Evolutionary conservation across 139 green algal species (phyloP).

Genomic region (Closterium sp.): DNA sequence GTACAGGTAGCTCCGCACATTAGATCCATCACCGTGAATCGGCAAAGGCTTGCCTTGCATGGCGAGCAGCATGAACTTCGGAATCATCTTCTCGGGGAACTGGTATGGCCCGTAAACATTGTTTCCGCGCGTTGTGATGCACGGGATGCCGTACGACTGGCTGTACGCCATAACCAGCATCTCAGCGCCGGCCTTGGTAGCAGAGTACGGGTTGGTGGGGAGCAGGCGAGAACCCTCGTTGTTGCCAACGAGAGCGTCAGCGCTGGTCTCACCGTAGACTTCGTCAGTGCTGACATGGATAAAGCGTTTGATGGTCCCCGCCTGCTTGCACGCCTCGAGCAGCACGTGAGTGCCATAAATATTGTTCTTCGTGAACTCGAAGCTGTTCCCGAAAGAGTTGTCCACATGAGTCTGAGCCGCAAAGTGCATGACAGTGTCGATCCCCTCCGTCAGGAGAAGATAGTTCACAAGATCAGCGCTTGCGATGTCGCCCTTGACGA

Average conservation of each 20-base stretch:
- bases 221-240: slow-evolving; percentile 80
- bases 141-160: slow-evolving; percentile 67
- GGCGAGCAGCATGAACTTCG: slow-evolving; percentile 62
- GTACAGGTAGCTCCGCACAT: slow-evolving; percentile 62
- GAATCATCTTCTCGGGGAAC: slow-evolving; percentile 71
- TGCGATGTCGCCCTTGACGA: slow-evolving; percentile 93
- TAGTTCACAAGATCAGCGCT: slow-evolving; percentile 84
- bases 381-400: slow-evolving; percentile 93
- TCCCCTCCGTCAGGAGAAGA: slow-evolving; percentile 76
- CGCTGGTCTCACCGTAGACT: slow-evolving; percentile 57
- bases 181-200: slow-evolving; percentile 90
- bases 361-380: slow-evolving; percentile 84
- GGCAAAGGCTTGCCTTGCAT: slow-evolving; percentile 63
- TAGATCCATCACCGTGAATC: slow-evolving; percentile 66
- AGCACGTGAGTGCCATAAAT: slow-evolving; percentile 94
- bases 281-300: slow-evolving; percentile 83
- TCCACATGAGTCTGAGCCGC: slow-evolving; percentile 97
- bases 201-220: slow-evolving; percentile 98
- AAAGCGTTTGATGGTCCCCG: slow-evolving; percentile 79
- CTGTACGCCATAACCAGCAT: slow-evolving; percentile 93
- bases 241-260: slow-evolving; percentile 42
- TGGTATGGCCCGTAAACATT: slow-evolving; percentile 98
- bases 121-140: slow-evolving; percentile 96
- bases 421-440: slow-evolving; percentile 99
- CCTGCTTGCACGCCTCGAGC: slow-evolving; percentile 81